Evolutionary conservation across 2,329 filamentous ascomycete species (phyloP).

Genomic region (Colletotrichum falcatum): DNA sequence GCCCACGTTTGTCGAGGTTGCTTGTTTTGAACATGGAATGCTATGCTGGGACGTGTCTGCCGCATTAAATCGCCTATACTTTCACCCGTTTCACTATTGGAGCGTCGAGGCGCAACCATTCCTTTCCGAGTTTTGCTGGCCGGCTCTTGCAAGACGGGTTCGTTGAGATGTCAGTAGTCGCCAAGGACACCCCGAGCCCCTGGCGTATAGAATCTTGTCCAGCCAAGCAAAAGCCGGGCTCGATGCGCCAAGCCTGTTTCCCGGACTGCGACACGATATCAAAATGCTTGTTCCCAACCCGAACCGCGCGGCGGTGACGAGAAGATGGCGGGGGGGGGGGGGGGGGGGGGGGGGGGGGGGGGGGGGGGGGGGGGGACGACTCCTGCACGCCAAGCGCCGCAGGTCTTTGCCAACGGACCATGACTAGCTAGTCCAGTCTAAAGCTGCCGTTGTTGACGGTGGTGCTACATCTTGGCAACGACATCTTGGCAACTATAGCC

Average conservation of each 20-base stretch:
- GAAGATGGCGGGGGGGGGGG: neutral
- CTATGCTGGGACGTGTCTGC: no score
- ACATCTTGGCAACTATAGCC: slow-evolving; percentile 22
- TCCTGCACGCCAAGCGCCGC: neutral
- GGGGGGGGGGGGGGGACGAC: no score
- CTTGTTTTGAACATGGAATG: no score
- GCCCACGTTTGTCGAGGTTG: neutral
- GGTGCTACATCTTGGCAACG: slow-evolving; percentile 29
- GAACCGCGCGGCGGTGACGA: neutral
- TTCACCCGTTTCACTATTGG: slow-evolving; percentile 4
- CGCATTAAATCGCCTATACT: slow-evolving; percentile 20
- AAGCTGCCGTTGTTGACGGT: slow-evolving; percentile 15
- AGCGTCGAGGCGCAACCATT: slow-evolving; percentile 3
- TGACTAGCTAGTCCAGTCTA: slow-evolving; percentile 14
- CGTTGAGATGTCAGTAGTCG: neutral
- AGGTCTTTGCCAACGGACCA: slow-evolving; percentile 9
- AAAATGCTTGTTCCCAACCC: neutral
- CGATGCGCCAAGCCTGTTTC: neutral
- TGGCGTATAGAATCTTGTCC: neutral
- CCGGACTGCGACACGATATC: neutral
- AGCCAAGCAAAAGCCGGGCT: neutral
- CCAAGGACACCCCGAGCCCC: neutral
- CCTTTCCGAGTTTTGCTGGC: slow-evolving; percentile 2
- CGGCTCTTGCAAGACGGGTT: neutral
- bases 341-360: no score